Evolutionary conservation across 2,329 filamentous ascomycete genomes (phyloP).

Genomic region (Cordyceps militaris): DNA sequence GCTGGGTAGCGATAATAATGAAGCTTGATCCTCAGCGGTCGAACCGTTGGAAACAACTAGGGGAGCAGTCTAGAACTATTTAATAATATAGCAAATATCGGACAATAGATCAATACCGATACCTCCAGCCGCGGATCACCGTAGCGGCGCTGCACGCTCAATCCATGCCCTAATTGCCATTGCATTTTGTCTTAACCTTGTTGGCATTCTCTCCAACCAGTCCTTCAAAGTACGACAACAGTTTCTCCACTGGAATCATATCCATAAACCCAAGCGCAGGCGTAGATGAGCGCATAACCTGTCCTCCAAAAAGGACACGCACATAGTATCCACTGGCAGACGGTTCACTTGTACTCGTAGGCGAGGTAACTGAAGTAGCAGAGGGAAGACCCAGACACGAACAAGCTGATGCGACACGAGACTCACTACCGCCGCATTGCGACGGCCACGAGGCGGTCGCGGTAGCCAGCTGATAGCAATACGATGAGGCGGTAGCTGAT

Average conservation of each 20-base stretch:
- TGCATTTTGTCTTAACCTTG: conserved; percentile 32
- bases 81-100: not conserved
- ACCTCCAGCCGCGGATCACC: not conserved
- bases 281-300: conserved; percentile 58
- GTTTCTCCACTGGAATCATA: conserved; percentile 58
- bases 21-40: conserved; percentile 66
- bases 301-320: conserved; percentile 64
- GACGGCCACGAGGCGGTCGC: conserved; percentile 17
- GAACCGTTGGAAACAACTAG: conserved; percentile 69
- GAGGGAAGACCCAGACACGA: conserved; percentile 21
- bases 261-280: conserved; percentile 61
- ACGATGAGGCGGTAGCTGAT: conserved; percentile 17
- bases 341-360: conserved; percentile 41
- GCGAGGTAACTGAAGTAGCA: conserved; percentile 28
- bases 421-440: conserved; percentile 21
- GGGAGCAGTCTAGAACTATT: conserved; percentile 30
- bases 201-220: conserved; percentile 51
- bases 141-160: not conserved
- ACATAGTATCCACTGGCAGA: conserved; percentile 43
- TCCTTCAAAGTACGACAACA: conserved; percentile 65
- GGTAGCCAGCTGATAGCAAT: conserved; percentile 21
- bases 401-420: conserved; percentile 22
- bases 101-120: not conserved
- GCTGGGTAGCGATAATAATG: conserved; percentile 59
- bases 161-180: conserved; percentile 11